Conservation (phyloP, 345 rosid genomes). For the Viola odorata region DNA sequence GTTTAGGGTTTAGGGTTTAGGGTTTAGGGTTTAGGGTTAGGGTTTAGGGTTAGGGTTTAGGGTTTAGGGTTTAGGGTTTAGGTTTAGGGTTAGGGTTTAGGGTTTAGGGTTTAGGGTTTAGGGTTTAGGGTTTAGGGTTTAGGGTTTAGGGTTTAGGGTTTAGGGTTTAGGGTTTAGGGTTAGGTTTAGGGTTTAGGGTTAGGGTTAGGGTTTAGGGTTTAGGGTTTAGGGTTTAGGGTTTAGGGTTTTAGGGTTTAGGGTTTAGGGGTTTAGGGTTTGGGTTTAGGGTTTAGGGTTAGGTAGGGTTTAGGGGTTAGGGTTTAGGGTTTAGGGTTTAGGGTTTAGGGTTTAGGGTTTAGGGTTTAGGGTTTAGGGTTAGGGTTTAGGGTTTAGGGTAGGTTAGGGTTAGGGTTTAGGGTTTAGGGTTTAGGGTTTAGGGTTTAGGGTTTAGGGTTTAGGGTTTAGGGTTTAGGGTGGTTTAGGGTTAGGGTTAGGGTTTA, state of each 20-base stretch:
- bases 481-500: conserved; percentile 16
- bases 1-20: conserved; percentile 17
- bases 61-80: conserved; percentile 16
- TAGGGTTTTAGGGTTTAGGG: conserved; percentile 2
- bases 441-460: conserved; percentile 11
- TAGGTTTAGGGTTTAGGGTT: conserved; percentile 14
- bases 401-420: not conserved
- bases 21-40: too few species aligned
- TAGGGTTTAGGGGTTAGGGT: conserved; percentile 19
- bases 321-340: conserved; percentile 16
- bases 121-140: conserved; percentile 15
- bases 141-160: conserved; percentile 9
- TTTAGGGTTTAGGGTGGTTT: not conserved
- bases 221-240: conserved; percentile 17
- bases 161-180: conserved; percentile 14
- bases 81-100: conserved; percentile 14
- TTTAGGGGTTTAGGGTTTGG: conserved; percentile 11
- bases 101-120: conserved; percentile 15
- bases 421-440: conserved; percentile 1
- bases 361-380: not conserved
- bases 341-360: conserved; percentile 16
- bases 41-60: conserved; percentile 18
- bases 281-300: conserved; percentile 12
- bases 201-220: conserved; percentile 16
- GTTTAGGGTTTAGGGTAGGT: not conserved